phyloP scores from a whole-genome alignment of 108 stramenopile species.

The Cyclotella choctawhatcheeana region DNA sequence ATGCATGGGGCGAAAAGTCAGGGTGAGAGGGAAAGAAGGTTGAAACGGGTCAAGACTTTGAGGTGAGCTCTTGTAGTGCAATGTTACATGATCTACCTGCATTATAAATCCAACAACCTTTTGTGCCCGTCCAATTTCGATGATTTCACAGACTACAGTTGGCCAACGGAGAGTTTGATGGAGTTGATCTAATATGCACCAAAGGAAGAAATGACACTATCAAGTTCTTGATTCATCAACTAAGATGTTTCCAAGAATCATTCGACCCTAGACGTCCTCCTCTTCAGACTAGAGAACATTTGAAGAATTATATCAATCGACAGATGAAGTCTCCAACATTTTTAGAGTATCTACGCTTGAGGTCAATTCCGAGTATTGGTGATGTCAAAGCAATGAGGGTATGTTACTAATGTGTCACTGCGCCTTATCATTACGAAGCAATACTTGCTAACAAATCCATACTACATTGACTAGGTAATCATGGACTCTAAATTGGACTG shows the following conservation, averaged over 20 bases:
- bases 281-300: slow-evolving; percentile 36
- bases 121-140: slow-evolving; percentile 1
- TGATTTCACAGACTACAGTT: slow-evolving; percentile 30
- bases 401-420: neutral
- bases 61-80: slow-evolving; percentile 14
- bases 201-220: slow-evolving; percentile 21
- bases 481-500: slow-evolving; percentile 44
- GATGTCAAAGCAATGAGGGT: slow-evolving; percentile 51
- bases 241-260: slow-evolving; percentile 24
- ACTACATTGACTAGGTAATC: slow-evolving; percentile 20
- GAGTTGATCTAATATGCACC: slow-evolving; percentile 35
- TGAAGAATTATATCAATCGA: slow-evolving; percentile 34
- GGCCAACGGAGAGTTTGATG: slow-evolving; percentile 27
- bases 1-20: slow-evolving; percentile 23
- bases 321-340: slow-evolving; percentile 50
- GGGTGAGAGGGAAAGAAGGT: slow-evolving; percentile 30
- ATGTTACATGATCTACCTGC: neutral
- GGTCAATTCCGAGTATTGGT: slow-evolving; percentile 27
- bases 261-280: slow-evolving; percentile 36
- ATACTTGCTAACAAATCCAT: neutral
- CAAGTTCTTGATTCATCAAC: slow-evolving; percentile 36
- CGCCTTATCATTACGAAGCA: neutral
- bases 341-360: slow-evolving; percentile 38
- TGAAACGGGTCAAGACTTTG: slow-evolving; percentile 42
- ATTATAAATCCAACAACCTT: neutral